Evolutionary conservation across 1,139 yeast species (phyloP).

Genomic region (Nakaseomyces nivariensis): DNA sequence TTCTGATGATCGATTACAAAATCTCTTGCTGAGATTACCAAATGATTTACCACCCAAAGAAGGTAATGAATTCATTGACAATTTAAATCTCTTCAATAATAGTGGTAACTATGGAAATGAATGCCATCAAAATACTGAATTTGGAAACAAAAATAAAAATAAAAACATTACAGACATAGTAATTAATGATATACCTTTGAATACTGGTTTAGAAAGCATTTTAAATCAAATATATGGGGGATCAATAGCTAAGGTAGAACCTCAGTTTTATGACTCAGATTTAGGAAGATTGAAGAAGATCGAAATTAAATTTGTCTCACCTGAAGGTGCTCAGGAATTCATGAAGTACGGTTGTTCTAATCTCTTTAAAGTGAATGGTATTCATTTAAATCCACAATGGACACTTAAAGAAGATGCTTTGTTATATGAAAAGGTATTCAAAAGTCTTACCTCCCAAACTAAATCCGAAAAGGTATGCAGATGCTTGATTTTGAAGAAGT

Average conservation of each 20-base stretch:
- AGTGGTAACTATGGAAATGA: background rate
- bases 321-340: constrained; percentile 49
- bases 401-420: constrained; percentile 13
- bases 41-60: constrained; percentile 4
- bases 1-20: background rate
- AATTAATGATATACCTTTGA: constrained; percentile 32
- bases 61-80: background rate
- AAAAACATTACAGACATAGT: constrained; percentile 16
- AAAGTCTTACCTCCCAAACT: background rate
- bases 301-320: constrained; percentile 45
- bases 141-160: background rate
- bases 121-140: background rate
- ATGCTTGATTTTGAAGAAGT: constrained; percentile 34
- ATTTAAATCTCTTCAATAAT: background rate
- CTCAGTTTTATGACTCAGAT: constrained; percentile 10
- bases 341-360: constrained; percentile 46
- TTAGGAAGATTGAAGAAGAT: constrained; percentile 19
- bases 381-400: constrained; percentile 34
- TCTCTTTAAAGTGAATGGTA: constrained; percentile 54
- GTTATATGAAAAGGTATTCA: background rate
- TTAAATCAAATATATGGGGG: constrained; percentile 64
- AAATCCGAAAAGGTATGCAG: constrained; percentile 24
- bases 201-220: constrained; percentile 41
- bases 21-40: constrained; percentile 3
- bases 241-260: constrained; percentile 48